These are phyloP conservation scores for Chlamydomonas asymmetrica DNA, from an alignment of 139 green algal species.

Conservation along the genomic window DNA sequence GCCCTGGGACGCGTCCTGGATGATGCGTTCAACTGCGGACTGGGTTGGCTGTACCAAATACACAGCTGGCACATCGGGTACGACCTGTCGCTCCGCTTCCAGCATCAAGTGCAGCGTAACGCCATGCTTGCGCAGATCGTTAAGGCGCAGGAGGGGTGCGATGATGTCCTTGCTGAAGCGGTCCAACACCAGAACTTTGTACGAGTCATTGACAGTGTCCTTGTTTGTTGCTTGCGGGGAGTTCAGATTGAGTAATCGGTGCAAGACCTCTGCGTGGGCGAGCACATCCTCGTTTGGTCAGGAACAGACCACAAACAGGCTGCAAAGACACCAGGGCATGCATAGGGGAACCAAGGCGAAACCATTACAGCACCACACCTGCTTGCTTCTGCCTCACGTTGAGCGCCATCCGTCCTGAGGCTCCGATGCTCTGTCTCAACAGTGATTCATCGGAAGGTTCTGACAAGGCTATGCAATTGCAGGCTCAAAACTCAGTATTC, in stretches of 20 bases:
- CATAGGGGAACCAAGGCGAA: background rate
- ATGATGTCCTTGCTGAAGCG: slow-evolving; percentile 86
- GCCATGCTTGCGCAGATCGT: slow-evolving; percentile 87
- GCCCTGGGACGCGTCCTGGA: slow-evolving; percentile 64
- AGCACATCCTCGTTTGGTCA: background rate
- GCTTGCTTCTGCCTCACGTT: slow-evolving; percentile 76
- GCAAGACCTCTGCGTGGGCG: slow-evolving; percentile 44
- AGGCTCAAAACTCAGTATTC: background rate
- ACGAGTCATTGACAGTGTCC: slow-evolving; percentile 61
- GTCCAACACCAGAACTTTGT: slow-evolving; percentile 98
- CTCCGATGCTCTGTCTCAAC: slow-evolving; percentile 36
- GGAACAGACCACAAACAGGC: background rate
- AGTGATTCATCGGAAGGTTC: background rate
- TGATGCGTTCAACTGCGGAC: slow-evolving; percentile 73
- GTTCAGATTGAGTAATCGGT: slow-evolving; percentile 53
- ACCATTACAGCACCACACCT: slow-evolving; percentile 43
- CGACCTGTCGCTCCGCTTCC: slow-evolving; percentile 84
- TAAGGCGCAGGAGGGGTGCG: slow-evolving; percentile 88
- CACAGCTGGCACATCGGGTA: slow-evolving; percentile 95
- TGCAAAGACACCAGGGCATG: background rate
- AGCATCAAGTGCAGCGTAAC: slow-evolving; percentile 95
- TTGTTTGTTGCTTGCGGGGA: slow-evolving; percentile 2
- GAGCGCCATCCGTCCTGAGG: slow-evolving; percentile 45
- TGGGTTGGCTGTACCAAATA: slow-evolving; percentile 89
- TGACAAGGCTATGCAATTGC: background rate